Percentiles rank a stretch among this genome's conserved stretches.
Conservation (phyloP, 371 early-diverging fungal genomes). For the Circinella minor region DNA sequence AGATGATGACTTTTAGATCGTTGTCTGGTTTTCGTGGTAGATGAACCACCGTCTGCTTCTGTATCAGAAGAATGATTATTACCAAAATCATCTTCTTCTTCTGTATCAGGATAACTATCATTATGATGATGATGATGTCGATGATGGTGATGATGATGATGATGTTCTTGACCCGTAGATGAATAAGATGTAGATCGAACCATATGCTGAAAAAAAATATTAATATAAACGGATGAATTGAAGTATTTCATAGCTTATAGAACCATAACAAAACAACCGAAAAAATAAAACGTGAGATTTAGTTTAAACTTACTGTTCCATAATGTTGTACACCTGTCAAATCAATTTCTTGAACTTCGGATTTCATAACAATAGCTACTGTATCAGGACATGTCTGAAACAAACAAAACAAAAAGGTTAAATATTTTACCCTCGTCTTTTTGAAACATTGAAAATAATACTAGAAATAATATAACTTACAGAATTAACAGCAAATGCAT, state of each 20-base stretch:
- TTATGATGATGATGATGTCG: constrained; percentile 21
- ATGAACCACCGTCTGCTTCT: constrained; percentile 20
- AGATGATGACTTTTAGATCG: constrained; percentile 8
- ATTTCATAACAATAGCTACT: constrained; percentile 57
- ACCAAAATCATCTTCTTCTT: constrained; percentile 48
- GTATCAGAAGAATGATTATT: constrained; percentile 26
- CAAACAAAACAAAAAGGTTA: too few species aligned
- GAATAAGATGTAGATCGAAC: constrained; percentile 36
- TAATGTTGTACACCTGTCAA: constrained; percentile 27
- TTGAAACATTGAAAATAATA: too few species aligned
- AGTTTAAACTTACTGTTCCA: constrained; percentile 15
- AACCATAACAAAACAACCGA: background rate
- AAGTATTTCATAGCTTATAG: too few species aligned
- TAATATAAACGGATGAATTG: too few species aligned
- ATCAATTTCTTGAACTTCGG: constrained; percentile 65
- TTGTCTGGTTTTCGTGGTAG: background rate
- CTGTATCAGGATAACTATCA: constrained; percentile 59
- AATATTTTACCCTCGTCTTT: too few species aligned
- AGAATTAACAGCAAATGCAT: constrained; percentile 43
- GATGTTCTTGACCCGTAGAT: constrained; percentile 24
- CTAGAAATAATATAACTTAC: constrained; percentile 35
- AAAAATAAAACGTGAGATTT: background rate
- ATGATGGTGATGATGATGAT: constrained; percentile 22
- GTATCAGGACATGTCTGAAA: constrained; percentile 33
- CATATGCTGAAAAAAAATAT: too few species aligned